These are phyloP conservation scores for Torulaspora delbrueckii DNA, from an alignment of 805 yeast species.

Conservation along the genomic window DNA sequence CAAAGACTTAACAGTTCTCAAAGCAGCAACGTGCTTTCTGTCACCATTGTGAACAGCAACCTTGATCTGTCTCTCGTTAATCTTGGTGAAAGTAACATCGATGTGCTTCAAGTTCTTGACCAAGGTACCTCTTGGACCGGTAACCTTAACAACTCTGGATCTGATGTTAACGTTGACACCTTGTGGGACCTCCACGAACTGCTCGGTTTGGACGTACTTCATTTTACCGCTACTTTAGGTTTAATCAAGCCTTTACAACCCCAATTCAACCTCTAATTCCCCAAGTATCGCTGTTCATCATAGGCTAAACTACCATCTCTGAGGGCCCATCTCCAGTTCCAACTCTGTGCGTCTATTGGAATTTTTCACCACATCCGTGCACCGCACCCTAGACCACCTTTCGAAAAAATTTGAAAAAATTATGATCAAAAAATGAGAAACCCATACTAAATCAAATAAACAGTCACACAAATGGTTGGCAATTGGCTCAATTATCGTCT, in stretches of 20 bases:
- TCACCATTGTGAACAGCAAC: constrained; percentile 97
- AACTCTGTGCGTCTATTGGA: constrained; percentile 5
- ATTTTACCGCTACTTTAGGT: constrained; percentile 33
- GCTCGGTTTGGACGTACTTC: constrained; percentile 89
- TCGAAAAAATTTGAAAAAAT: not conserved
- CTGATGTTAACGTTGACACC: constrained; percentile 88
- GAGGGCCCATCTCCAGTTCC: not conserved
- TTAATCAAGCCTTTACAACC: not conserved
- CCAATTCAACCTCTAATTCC: not conserved
- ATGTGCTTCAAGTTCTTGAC: constrained; percentile 89
- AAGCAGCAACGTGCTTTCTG: constrained; percentile 99
- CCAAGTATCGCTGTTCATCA: not conserved
- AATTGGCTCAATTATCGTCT: constrained; percentile 17
- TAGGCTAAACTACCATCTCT: not conserved
- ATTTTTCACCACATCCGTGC: constrained; percentile 5
- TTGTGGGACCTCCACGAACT: constrained; percentile 80
- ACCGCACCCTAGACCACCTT: not conserved
- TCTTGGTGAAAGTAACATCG: constrained; percentile 86
- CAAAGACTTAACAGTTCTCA: constrained; percentile 97
- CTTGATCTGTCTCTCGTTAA: constrained; percentile 67
- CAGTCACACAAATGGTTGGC: constrained; percentile 5
- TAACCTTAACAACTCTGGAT: constrained; percentile 83
- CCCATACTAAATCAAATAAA: not conserved
- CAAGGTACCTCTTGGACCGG: constrained; percentile 97
- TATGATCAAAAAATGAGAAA: not conserved